These are phyloP conservation scores for Lathyrus oleraceus DNA, from an alignment of 306 rosid genomes.

Conservation along the genomic window DNA sequence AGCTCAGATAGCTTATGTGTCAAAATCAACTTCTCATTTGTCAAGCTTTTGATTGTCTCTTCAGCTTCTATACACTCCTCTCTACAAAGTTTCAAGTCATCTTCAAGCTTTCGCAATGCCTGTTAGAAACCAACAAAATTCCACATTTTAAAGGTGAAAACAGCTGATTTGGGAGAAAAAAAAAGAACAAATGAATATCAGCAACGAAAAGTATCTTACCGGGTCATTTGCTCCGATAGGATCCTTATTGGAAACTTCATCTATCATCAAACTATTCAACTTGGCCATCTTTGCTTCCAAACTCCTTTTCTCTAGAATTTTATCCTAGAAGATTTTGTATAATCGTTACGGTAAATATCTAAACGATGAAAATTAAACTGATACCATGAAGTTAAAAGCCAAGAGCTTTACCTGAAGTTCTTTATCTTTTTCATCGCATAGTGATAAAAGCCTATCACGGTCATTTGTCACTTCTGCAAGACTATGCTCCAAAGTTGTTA, in stretches of 20 bases:
- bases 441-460: constrained; percentile 53
- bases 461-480: constrained; percentile 55
- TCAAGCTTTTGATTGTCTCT: constrained; percentile 61
- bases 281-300: constrained; percentile 67
- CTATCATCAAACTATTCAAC: constrained; percentile 58
- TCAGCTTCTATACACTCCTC: constrained; percentile 66
- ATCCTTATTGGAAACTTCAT: constrained; percentile 54
- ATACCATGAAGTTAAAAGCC: constrained; percentile 22
- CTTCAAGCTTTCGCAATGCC: constrained; percentile 65
- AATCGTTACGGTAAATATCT: constrained; percentile 16
- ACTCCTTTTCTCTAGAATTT: constrained; percentile 60
- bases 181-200: constrained; percentile 26
- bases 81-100: constrained; percentile 62
- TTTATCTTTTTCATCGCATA: constrained; percentile 67
- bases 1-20: constrained; percentile 58
- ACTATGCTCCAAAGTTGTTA: constrained; percentile 57
- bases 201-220: constrained; percentile 44
- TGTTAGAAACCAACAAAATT: constrained; percentile 30
- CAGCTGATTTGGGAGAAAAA: not conserved
- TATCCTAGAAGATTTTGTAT: constrained; percentile 55
- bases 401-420: constrained; percentile 69
- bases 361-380: constrained; percentile 3
- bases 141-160: constrained; percentile 22
- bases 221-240: constrained; percentile 54
- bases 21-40: constrained; percentile 56